phyloP scores from a whole-genome alignment of 345 rosid species.

The Gossypium longicalyx region DNA sequence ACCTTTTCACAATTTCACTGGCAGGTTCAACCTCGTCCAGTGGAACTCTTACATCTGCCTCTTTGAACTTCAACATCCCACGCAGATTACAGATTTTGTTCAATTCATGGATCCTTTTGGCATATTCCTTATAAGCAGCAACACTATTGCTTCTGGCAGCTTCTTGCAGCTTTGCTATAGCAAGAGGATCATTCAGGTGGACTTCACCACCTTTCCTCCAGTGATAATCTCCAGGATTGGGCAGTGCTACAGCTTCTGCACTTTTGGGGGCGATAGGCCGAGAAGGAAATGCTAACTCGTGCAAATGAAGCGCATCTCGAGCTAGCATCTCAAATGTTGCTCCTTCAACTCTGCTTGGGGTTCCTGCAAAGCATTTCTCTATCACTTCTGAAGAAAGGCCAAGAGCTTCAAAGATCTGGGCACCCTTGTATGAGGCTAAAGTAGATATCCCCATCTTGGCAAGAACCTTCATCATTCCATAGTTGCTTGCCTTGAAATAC shows the following conservation, averaged over 20 bases:
- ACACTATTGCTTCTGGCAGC: conserved; percentile 90
- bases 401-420: conserved; percentile 96
- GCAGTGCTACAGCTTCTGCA: conserved; percentile 88
- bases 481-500: conserved; percentile 95
- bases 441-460: conserved; percentile 99
- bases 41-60: conserved; percentile 52
- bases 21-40: conserved; percentile 91
- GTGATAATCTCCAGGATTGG: conserved; percentile 96
- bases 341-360: conserved; percentile 98
- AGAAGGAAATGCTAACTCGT: conserved; percentile 82
- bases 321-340: conserved; percentile 99
- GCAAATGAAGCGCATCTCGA: conserved; percentile 73
- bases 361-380: conserved; percentile 95
- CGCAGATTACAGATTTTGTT: conserved; percentile 91
- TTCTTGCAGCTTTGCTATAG: conserved; percentile 90
- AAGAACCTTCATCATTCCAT: conserved; percentile 99
- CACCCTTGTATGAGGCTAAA: conserved; percentile 97
- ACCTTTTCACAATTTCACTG: conserved; percentile 94
- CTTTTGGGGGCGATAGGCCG: conserved; percentile 75
- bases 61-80: conserved; percentile 87
- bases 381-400: conserved; percentile 96
- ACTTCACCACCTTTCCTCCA: conserved; percentile 98
- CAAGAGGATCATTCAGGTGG: conserved; percentile 97
- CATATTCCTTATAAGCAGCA: conserved; percentile 93
- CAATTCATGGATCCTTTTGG: conserved; percentile 81